These are phyloP conservation scores for Coemansia sp. DNA, from an alignment of 192 early-diverging fungal species.

Conservation along the genomic window DNA sequence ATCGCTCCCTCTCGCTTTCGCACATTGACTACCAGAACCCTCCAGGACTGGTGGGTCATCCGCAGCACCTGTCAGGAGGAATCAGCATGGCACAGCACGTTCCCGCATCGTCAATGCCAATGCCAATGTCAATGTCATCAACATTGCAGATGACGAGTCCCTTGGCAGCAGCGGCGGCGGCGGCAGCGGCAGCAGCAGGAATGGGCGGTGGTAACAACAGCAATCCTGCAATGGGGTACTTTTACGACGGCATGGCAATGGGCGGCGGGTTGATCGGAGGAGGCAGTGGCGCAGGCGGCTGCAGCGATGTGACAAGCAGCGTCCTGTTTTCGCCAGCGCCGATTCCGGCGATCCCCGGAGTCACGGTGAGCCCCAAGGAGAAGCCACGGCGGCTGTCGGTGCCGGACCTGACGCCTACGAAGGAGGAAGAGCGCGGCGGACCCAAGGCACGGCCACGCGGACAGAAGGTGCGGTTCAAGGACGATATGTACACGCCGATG, in stretches of 20 bases:
- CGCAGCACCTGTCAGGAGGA: not conserved
- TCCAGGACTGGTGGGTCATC: not conserved
- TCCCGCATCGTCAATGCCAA: not conserved
- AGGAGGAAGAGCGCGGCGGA: conserved; percentile 27
- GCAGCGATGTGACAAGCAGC: not conserved
- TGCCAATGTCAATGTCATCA: not conserved
- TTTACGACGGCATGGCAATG: conserved; percentile 28
- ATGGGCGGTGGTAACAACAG: not conserved
- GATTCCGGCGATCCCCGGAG: conserved; percentile 47
- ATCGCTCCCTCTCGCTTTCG: conserved; percentile 26
- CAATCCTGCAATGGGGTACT: conserved; percentile 27
- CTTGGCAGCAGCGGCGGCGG: conserved; percentile 3
- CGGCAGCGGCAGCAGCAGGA: conserved; percentile 9
- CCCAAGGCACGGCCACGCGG: conserved; percentile 57
- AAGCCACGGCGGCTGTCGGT: conserved; percentile 46
- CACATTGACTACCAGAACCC: conserved; percentile 17
- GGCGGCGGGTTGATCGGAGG: not conserved
- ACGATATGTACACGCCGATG: conserved; percentile 79
- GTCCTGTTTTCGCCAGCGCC: conserved; percentile 25
- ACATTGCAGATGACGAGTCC: conserved; percentile 29
- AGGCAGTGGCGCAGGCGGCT: not conserved
- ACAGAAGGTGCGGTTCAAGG: conserved; percentile 71
- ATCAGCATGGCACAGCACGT: not conserved
- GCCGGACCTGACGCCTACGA: conserved; percentile 30
- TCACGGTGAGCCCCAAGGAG: conserved; percentile 49